phyloP scores from a whole-genome alignment of 768 basidiomycete species.

The Tubosaeta sp. region DNA sequence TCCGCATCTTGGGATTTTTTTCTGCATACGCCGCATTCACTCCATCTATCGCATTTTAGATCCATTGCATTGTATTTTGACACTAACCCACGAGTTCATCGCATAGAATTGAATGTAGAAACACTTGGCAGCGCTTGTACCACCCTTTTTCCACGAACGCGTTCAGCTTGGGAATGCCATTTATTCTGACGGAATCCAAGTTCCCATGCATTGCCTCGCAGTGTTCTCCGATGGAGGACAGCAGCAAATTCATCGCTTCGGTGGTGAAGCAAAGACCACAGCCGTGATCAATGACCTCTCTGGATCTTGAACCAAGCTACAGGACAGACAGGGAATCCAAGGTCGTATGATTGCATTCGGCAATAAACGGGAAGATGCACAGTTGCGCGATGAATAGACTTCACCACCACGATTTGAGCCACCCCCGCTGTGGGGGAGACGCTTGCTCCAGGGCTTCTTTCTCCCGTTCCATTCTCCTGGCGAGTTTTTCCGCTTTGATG shows the following conservation, averaged over 20 bases:
- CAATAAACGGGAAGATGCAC: constrained; percentile 9
- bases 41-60: neutral
- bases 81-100: neutral
- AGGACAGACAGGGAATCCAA: no score
- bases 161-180: no score
- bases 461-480: constrained; percentile 41
- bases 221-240: no score
- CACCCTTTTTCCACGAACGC: no score
- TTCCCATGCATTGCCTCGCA: no score
- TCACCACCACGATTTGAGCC: constrained; percentile 27
- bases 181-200: no score
- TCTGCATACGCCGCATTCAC: neutral
- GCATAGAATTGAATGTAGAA: no score
- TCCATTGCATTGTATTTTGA: neutral
- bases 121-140: no score
- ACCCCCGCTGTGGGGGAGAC: constrained; percentile 19
- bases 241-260: no score
- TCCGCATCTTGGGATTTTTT: neutral
- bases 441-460: constrained; percentile 29
- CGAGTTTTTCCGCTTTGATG: constrained; percentile 60
- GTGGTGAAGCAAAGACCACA: no score
- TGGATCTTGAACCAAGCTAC: no score
- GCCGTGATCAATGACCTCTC: no score
- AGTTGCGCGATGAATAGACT: constrained; percentile 20
- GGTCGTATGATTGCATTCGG: constrained; percentile 15